Percentiles rank a stretch among this genome's conserved stretches.
phyloP scores from a whole-genome alignment of 148 eudicot genomes.

The Dysphania ambrosioides region DNA sequence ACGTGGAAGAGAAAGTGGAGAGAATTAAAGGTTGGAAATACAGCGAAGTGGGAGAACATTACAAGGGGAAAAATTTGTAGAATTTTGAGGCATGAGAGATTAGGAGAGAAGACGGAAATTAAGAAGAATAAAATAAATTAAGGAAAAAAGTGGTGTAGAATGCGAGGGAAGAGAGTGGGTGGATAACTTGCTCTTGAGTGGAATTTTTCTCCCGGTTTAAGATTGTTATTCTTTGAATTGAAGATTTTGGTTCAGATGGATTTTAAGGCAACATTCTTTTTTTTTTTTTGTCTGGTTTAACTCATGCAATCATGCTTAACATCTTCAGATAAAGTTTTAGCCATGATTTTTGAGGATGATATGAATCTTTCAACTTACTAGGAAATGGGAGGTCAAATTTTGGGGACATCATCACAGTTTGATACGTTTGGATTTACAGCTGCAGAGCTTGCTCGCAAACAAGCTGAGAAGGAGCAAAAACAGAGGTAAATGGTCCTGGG shows the following conservation, averaged over 20 bases:
- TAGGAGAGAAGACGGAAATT: background rate
- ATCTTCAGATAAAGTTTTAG: background rate
- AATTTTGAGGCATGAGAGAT: background rate
- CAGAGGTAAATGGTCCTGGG: constrained; percentile 48
- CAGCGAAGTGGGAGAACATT: background rate
- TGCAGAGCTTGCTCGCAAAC: constrained; percentile 76
- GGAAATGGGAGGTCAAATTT: constrained; percentile 80
- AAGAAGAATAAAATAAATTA: background rate
- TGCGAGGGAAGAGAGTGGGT: background rate
- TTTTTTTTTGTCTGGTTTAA: background rate
- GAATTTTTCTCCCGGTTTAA: background rate
- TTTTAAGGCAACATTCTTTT: background rate
- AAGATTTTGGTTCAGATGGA: background rate
- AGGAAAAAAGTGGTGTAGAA: background rate
- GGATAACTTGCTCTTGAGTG: background rate
- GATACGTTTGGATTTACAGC: constrained; percentile 95
- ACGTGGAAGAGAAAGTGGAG: background rate
- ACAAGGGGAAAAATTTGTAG: background rate
- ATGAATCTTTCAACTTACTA: constrained; percentile 20
- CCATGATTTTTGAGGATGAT: background rate
- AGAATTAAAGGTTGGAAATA: background rate
- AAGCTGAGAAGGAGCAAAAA: constrained; percentile 79
- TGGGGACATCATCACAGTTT: constrained; percentile 82
- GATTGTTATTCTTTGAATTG: background rate
- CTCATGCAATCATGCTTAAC: background rate